phyloP scores from a whole-genome alignment of 768 basidiomycete species.

The Rossbeevera mucosa region DNA sequence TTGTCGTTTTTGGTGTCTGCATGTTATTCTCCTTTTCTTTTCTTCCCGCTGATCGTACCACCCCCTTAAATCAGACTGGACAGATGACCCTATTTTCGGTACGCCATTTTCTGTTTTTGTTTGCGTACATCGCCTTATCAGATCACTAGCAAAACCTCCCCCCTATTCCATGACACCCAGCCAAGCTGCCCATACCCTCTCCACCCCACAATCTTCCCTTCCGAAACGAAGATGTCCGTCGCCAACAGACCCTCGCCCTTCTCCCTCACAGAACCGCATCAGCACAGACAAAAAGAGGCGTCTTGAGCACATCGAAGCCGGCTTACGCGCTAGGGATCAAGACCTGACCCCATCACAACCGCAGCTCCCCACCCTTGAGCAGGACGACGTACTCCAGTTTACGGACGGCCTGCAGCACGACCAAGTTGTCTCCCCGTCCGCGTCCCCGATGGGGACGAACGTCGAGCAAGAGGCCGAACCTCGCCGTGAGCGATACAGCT shows the following conservation, averaged over 20 bases:
- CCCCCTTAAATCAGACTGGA: constrained; percentile 29
- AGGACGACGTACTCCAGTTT: constrained; percentile 13
- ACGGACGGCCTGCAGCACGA: constrained; percentile 5
- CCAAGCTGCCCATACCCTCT: background rate
- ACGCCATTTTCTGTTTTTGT: background rate
- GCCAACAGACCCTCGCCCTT: background rate
- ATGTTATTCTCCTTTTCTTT: background rate
- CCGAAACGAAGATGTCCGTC: constrained; percentile 4
- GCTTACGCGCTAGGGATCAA: constrained; percentile 3
- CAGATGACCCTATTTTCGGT: constrained; percentile 23
- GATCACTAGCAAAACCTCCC: background rate
- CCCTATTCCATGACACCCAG: background rate
- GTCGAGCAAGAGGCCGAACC: background rate
- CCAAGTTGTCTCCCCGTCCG: background rate
- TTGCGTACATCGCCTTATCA: background rate
- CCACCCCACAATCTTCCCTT: constrained; percentile 1
- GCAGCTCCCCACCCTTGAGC: background rate
- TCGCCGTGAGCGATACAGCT: constrained; percentile 10
- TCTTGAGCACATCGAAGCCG: constrained; percentile 9
- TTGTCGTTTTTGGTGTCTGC: constrained; percentile 37
- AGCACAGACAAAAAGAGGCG: constrained; percentile 1
- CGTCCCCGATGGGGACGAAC: background rate
- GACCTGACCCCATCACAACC: background rate
- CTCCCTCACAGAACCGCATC: background rate
- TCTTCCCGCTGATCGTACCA: background rate